Evolutionary conservation across 306 rosid genomes (phyloP).

Genomic region (Pterocarpus santalinus): DNA sequence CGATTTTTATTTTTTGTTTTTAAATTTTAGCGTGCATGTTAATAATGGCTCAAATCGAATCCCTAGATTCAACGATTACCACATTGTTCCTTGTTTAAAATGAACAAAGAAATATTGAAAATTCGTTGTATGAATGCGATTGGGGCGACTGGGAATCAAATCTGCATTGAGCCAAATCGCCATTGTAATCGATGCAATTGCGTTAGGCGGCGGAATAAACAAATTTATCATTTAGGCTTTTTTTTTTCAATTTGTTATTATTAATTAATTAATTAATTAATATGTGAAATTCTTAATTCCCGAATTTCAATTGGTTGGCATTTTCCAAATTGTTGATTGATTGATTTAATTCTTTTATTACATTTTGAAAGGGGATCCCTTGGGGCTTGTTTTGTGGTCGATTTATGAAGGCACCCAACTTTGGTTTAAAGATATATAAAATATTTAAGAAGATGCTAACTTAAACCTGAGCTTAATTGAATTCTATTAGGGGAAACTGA

Average conservation of each 20-base stretch:
- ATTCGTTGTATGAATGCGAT: neutral
- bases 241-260: neutral
- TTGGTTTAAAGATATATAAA: neutral
- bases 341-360: neutral
- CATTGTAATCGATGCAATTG: neutral
- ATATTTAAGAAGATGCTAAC: neutral
- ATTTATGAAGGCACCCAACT: neutral
- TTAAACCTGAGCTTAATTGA: neutral
- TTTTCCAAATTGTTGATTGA: neutral
- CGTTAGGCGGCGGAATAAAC: neutral
- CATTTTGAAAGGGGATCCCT: neutral
- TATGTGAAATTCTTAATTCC: neutral
- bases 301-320: neutral
- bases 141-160: neutral
- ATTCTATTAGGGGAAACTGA: too few species aligned
- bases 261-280: neutral
- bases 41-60: slow-evolving; percentile 6
- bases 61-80: neutral
- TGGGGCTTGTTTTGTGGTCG: neutral
- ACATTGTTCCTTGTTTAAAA: neutral
- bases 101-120: neutral
- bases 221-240: neutral
- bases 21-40: neutral
- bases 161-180: slow-evolving; percentile 32
- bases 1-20: neutral